phyloP scores from a whole-genome alignment of 257 asterid genomes.

The Plantago major region DNA sequence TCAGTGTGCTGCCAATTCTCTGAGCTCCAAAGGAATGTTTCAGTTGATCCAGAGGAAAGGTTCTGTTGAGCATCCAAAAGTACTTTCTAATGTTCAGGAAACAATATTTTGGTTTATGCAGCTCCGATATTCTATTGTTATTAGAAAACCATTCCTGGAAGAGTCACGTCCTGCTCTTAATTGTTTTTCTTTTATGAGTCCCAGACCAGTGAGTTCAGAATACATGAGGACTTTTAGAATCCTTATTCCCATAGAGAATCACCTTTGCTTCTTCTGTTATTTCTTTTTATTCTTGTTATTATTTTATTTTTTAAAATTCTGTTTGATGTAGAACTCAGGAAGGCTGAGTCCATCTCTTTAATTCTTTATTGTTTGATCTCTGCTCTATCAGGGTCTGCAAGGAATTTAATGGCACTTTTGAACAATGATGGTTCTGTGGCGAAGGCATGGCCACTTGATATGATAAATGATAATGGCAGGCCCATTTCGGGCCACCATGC shows the following conservation, averaged over 20 bases:
- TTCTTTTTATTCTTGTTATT: no score
- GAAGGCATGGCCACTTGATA: slow-evolving; percentile 94
- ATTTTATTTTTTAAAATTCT: no score
- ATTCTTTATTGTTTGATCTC: no score
- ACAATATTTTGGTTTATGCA: not conserved
- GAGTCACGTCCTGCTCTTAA: no score
- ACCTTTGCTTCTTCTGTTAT: not conserved
- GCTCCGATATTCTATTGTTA: not conserved
- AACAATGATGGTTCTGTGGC: slow-evolving; percentile 96
- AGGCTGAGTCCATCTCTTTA: no score
- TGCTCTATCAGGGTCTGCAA: slow-evolving; percentile 35
- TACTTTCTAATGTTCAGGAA: not conserved
- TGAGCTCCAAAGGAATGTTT: slow-evolving; percentile 95
- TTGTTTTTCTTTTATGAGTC: no score
- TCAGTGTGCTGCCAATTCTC: slow-evolving; percentile 84
- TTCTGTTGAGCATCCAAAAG: not conserved
- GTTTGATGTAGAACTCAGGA: no score
- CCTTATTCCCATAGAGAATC: not conserved
- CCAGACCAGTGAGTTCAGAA: no score
- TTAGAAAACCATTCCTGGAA: no score
- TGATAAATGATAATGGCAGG: slow-evolving; percentile 42
- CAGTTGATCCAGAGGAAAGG: slow-evolving; percentile 95
- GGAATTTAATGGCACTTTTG: slow-evolving; percentile 94
- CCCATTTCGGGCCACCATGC: slow-evolving; percentile 30
- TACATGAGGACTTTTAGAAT: no score